phyloP scores from a whole-genome alignment of 1,284 basidiomycete species.

The Phellinidium pouzarii region DNA sequence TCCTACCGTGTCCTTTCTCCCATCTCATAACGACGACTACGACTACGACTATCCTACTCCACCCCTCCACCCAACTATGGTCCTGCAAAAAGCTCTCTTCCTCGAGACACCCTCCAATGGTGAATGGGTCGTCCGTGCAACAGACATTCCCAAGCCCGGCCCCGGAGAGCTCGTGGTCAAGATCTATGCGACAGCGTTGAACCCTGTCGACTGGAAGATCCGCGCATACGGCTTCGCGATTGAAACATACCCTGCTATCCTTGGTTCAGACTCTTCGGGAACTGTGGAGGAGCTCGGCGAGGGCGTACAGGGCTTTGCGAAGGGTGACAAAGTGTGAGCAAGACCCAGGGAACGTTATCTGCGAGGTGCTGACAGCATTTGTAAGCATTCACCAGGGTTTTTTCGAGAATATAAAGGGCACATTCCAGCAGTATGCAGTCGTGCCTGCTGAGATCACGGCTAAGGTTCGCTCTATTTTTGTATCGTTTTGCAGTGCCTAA shows the following conservation, averaged over 20 bases:
- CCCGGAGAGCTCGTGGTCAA: constrained; percentile 37
- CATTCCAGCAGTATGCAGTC: constrained; percentile 27
- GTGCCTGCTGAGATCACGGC: constrained; percentile 22
- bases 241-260: constrained; percentile 32
- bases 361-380: not conserved
- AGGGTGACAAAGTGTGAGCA: constrained; percentile 32
- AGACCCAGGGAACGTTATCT: not conserved
- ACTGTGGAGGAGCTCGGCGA: constrained; percentile 34
- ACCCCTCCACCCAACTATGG: not conserved
- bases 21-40: no score
- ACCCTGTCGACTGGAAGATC: constrained; percentile 38
- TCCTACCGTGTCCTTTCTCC: no score
- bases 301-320: constrained; percentile 30
- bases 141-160: constrained; percentile 27
- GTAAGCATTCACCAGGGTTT: constrained; percentile 22
- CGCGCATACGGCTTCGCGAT: constrained; percentile 28
- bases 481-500: not conserved
- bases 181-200: constrained; percentile 32
- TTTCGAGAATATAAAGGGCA: constrained; percentile 20
- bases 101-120: constrained; percentile 21
- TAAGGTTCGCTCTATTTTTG: constrained; percentile 19
- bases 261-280: constrained; percentile 43
- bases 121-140: constrained; percentile 22
- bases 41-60: no score
- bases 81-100: constrained; percentile 16